Evolutionary conservation across 129 eudicot genomes (phyloP), one percentile per base, ranked within the genome.

Genomic region (Erigeron canadensis): DNA sequence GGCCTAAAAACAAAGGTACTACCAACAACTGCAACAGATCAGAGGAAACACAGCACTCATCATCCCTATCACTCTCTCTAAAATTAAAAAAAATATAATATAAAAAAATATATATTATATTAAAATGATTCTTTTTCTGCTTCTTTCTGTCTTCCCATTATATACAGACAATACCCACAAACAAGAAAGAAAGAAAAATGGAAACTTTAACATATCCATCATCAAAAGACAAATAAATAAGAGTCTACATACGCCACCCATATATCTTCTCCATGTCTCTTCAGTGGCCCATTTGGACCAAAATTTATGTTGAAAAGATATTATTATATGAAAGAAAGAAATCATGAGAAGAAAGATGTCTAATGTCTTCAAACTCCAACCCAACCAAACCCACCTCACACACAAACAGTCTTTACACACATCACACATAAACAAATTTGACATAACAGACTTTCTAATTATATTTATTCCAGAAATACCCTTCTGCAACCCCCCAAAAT

Each of bases 211-310:
- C 21, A 40, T n/a, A 59, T 56, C 43, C 86, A 68, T 75, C 81
- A 65, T 78, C 80, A 79, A 34, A 72, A 83, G 58, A 76, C 74
- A 55, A 75, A 63, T 60, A 73, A 61, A 72, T 58, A 74, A 83
- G 79, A 76, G 83, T 80, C 86, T 83, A 79, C 86, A 72, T 71
- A 82, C 82, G 69, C 86, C 65, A 78, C 71, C 81, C 66, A 68
- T 63, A 28, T 28, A 28, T 28, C 34, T 28, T 74, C 48, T 68
- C 74, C 56, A 65, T 63, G 56, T 75, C 78, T 74, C 81, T 77
- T 70, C 78, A 88, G 76, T 88, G 95, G 95, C 90, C 90, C 95
- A 83, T 78, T 84, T 85, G 79, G 88, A 85, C 90, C 86, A 79
- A 85, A 83, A 75, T 67, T 81, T 81, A 78, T 73, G 86, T 77